These are phyloP conservation scores for Rhododendron simsii DNA, from an alignment of 148 eudicot genomes.

Conservation along the genomic window DNA sequence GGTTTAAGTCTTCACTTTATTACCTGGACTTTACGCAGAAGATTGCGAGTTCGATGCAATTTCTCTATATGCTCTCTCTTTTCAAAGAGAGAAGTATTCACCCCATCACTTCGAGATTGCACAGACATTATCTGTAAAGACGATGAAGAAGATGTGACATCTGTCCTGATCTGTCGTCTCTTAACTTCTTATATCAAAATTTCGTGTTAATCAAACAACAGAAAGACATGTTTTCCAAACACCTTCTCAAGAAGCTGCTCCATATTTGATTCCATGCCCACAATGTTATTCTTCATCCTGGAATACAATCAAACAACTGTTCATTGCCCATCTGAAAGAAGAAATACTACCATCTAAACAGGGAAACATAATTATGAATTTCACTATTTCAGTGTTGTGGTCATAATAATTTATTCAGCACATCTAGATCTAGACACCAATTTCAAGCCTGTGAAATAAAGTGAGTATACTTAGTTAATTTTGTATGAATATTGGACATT, in stretches of 20 bases:
- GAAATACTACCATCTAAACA: neutral
- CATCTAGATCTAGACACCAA: neutral
- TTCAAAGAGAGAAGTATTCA: conserved; percentile 85
- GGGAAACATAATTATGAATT: neutral
- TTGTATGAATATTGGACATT: neutral
- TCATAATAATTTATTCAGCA: neutral
- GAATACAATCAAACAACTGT: neutral
- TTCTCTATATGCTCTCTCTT: conserved; percentile 97
- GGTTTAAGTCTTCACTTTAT: conserved; percentile 6
- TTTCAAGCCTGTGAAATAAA: neutral
- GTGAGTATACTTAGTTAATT: neutral
- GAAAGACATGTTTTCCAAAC: conserved; percentile 17
- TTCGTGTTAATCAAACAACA: conserved; percentile 4
- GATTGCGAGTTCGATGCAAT: conserved; percentile 92
- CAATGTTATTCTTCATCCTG: conserved; percentile 94
- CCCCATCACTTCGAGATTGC: conserved; percentile 97
- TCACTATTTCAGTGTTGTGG: neutral
- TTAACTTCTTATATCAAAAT: neutral
- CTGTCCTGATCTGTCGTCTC: neutral
- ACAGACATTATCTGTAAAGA: conserved; percentile 76
- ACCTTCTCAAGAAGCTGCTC: conserved; percentile 98
- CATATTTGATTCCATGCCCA: conserved; percentile 98
- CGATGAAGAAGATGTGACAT: conserved; percentile 1
- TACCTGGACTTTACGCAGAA: conserved; percentile 98
- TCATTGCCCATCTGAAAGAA: neutral